Conservation (phyloP, 306 rosid genomes). For the Trifolium dubium region DNA sequence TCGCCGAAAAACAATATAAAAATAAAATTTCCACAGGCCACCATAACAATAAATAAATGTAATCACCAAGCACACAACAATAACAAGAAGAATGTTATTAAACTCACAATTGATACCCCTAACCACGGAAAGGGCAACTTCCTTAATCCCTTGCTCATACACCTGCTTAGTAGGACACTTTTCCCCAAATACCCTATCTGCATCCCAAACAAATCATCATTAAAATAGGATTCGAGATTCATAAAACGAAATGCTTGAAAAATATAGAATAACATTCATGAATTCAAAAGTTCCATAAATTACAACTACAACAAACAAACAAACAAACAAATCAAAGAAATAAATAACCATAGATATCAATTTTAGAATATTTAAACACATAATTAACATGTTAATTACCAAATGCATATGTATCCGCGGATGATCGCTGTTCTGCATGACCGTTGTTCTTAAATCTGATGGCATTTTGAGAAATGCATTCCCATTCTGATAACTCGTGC, state of each 20-base stretch:
- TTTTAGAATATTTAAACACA: neutral
- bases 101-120: slow-evolving; percentile 87
- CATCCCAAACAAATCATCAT: slow-evolving; percentile 34
- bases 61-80: slow-evolving; percentile 36
- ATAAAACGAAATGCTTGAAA: slow-evolving; percentile 6
- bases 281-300: slow-evolving; percentile 7
- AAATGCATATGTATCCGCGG: slow-evolving; percentile 54
- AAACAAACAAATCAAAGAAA: neutral
- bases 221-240: slow-evolving; percentile 6
- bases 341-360: neutral
- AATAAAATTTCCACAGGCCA: neutral
- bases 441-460: slow-evolving; percentile 51
- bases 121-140: slow-evolving; percentile 82
- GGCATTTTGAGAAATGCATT: slow-evolving; percentile 51
- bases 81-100: neutral
- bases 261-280: neutral
- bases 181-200: slow-evolving; percentile 80
- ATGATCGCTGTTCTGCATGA: slow-evolving; percentile 50
- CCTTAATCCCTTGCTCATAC: slow-evolving; percentile 79
- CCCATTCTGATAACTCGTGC: slow-evolving; percentile 68
- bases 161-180: slow-evolving; percentile 66
- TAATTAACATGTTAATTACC: slow-evolving; percentile 48
- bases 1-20: slow-evolving; percentile 10
- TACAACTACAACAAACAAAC: neutral
- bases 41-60: neutral